These are phyloP conservation scores for Symmetrospora coprosmae DNA, from an alignment of 768 basidiomycete genomes.

Conservation along the genomic window DNA sequence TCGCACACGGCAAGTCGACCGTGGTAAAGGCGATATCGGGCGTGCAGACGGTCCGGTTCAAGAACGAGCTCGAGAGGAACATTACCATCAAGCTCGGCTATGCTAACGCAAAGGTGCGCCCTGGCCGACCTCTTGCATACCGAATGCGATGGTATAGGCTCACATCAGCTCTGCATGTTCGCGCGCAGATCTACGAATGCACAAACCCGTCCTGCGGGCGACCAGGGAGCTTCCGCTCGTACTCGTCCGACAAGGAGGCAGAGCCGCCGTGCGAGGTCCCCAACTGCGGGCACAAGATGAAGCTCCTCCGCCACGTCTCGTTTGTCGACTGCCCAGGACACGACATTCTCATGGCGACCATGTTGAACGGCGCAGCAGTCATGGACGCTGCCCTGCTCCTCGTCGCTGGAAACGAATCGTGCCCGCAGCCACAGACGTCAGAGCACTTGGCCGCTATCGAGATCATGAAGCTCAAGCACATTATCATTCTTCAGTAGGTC, in stretches of 20 bases:
- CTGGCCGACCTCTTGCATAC: not conserved
- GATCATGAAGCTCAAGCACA: constrained; percentile 96
- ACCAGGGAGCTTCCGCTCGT: constrained; percentile 86
- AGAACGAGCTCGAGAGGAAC: constrained; percentile 96
- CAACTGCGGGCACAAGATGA: constrained; percentile 79
- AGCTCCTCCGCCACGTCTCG: constrained; percentile 85
- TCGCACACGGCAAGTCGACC: constrained; percentile 91
- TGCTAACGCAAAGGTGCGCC: constrained; percentile 86
- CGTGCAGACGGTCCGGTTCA: constrained; percentile 94
- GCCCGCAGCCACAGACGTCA: constrained; percentile 95
- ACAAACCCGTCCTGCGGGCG: constrained; percentile 82
- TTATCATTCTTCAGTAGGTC: constrained; percentile 69
- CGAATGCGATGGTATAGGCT: not conserved
- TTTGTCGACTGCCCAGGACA: constrained; percentile 80
- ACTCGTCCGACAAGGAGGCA: constrained; percentile 85
- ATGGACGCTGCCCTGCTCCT: constrained; percentile 97
- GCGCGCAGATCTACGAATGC: constrained; percentile 83
- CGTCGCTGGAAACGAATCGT: constrained; percentile 94
- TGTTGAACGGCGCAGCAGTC: constrained; percentile 99
- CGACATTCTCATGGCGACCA: constrained; percentile 99
- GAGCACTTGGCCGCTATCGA: constrained; percentile 98
- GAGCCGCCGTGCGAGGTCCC: constrained; percentile 83
- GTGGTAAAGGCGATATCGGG: constrained; percentile 98
- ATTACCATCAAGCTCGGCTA: constrained; percentile 99
- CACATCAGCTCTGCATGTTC: too few species aligned